phyloP scores from a whole-genome alignment of 495 filamentous ascomycete genomes.

The Penicillium subrubescens region DNA sequence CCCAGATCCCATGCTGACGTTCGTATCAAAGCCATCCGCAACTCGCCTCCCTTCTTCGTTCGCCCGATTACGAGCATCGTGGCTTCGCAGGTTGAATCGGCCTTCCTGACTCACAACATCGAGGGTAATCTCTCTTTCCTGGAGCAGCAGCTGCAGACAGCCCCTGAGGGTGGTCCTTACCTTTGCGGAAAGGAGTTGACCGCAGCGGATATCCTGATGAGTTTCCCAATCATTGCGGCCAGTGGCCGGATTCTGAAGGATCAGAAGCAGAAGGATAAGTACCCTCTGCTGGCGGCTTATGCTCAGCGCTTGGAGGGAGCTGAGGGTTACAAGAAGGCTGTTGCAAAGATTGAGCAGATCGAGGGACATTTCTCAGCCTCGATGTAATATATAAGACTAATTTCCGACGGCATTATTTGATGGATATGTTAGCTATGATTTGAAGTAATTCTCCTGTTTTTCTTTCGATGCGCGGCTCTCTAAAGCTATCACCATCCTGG shows the following conservation, averaged over 20 bases:
- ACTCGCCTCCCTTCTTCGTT: slow-evolving; percentile 79
- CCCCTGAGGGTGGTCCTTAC: slow-evolving; percentile 63
- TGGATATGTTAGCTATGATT: slow-evolving; percentile 1
- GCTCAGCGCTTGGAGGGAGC: slow-evolving; percentile 60
- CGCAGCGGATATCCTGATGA: slow-evolving; percentile 79
- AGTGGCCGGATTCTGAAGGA: slow-evolving; percentile 45
- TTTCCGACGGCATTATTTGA: not conserved
- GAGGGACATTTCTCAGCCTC: slow-evolving; percentile 57
- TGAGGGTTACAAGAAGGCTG: slow-evolving; percentile 63
- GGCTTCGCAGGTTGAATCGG: slow-evolving; percentile 58
- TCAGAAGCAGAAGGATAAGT: slow-evolving; percentile 53
- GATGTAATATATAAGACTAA: slow-evolving; percentile 24
- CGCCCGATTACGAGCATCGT: slow-evolving; percentile 71
- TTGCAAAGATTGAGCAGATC: slow-evolving; percentile 61
- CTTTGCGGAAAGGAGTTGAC: slow-evolving; percentile 74
- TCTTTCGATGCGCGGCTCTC: not conserved
- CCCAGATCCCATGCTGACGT: not conserved
- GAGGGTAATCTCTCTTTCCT: slow-evolving; percentile 69
- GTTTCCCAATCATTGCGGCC: slow-evolving; percentile 67
- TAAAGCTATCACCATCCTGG: not conserved
- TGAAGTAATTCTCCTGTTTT: not conserved
- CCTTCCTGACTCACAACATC: slow-evolving; percentile 65
- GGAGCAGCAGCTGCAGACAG: slow-evolving; percentile 67
- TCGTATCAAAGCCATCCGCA: slow-evolving; percentile 55
- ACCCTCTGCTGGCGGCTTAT: slow-evolving; percentile 66